Evolutionary conservation across 306 rosid species (phyloP).

Genomic region (Trichosanthes cucumerina): DNA sequence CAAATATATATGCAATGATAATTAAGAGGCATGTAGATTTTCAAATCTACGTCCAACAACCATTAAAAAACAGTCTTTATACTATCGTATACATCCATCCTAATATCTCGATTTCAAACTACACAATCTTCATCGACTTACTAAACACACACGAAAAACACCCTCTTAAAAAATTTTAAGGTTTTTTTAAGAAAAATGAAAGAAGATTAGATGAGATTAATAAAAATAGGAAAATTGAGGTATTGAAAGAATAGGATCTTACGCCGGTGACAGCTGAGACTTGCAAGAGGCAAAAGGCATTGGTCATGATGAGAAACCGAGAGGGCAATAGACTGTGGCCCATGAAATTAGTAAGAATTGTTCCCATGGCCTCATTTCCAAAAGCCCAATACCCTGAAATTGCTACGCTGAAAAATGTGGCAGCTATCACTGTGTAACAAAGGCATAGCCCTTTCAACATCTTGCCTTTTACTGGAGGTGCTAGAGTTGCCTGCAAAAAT

Average conservation of each 20-base stretch:
- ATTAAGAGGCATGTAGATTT: too few relatives aligned
- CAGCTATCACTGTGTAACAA: constrained; percentile 45
- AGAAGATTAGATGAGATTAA: neutral
- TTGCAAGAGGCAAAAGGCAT: constrained; percentile 44
- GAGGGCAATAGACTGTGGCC: constrained; percentile 31
- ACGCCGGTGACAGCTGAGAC: constrained; percentile 54
- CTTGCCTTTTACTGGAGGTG: constrained; percentile 67
- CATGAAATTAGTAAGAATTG: constrained; percentile 47
- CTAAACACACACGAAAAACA: neutral
- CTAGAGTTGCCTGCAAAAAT: constrained; percentile 60
- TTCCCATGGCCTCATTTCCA: constrained; percentile 45
- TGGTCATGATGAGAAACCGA: constrained; percentile 62
- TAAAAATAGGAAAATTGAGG: too few relatives aligned
- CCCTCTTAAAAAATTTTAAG: too few relatives aligned
- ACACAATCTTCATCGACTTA: neutral
- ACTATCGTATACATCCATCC: too few relatives aligned
- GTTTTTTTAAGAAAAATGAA: too few relatives aligned
- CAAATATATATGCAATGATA: too few relatives aligned
- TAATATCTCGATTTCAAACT: too few relatives aligned
- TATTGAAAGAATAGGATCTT: constrained; percentile 5
- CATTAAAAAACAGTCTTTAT: too few relatives aligned
- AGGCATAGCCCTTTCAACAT: constrained; percentile 75
- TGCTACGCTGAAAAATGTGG: constrained; percentile 42
- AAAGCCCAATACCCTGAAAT: constrained; percentile 87
- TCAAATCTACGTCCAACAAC: too few relatives aligned